Percentiles rank a stretch among this genome's conserved stretches.
Evolutionary conservation across 352 stramenopile species (phyloP).

Genomic region (Thraustochytrium striatum): DNA sequence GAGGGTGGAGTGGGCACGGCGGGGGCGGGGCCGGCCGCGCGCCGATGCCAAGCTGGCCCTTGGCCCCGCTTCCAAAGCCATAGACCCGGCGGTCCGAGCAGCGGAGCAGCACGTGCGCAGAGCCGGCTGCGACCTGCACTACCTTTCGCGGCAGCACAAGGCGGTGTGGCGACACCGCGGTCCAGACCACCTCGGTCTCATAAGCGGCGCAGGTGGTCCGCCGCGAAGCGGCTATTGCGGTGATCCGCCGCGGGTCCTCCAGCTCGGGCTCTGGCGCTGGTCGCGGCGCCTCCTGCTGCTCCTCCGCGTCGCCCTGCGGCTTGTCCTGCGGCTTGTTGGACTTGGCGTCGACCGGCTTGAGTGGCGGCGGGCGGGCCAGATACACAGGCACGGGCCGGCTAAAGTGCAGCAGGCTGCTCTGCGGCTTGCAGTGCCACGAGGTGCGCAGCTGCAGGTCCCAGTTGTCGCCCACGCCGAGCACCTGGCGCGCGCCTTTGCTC

Average conservation of each 20-base stretch:
- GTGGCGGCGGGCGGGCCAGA: background rate
- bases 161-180: too few species aligned
- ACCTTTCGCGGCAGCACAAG: too few species aligned
- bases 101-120: background rate
- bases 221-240: too few species aligned
- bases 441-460: background rate
- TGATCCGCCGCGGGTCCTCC: too few species aligned
- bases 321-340: background rate
- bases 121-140: background rate
- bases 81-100: background rate
- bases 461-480: background rate
- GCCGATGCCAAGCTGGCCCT: background rate
- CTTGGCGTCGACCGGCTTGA: background rate
- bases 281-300: background rate
- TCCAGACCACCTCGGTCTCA: too few species aligned
- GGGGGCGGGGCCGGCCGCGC: too few species aligned
- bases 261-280: too few species aligned
- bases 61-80: background rate
- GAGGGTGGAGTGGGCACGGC: too few species aligned
- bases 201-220: too few species aligned
- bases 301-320: background rate
- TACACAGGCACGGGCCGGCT: background rate
- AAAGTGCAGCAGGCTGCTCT: background rate
- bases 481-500: background rate
- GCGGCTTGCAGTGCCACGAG: background rate